Base-by-base conservation (phyloP, 306 rosid species). In the Vigna angularis region DNA sequence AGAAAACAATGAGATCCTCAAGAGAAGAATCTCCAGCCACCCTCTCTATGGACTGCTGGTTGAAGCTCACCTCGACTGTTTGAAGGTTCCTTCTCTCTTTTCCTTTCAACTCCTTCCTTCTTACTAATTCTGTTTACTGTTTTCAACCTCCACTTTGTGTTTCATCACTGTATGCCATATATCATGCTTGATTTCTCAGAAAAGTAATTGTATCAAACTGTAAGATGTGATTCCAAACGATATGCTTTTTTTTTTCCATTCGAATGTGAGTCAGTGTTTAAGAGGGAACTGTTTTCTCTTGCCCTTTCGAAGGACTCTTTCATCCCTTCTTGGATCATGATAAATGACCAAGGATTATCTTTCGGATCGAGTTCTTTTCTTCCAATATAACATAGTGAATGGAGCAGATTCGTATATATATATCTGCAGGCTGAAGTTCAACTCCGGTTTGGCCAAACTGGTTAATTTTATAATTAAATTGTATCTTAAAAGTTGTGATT, bases 31-130 rank as follows among this genome's bases (percentile, higher is more conserved):
- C 79, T 89, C 95, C n/a, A 73, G 18, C 40, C 98, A 93, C 82
- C 98, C 98, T 68, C 87, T 90, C 26, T 93, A 88, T 73, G 88
- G 73, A 2, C 73, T 87, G 9, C 77, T 93, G 58, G 69, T 93
- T 77, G 75, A 93, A 80, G 78, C 91, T 76, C 98, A 93, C 85
- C 68, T 93, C 56, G 88, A 87, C 36, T 93, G 98, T 62, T 87
- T 93, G 86, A 88, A 89, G 98, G 98, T 93, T 52, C 44, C 3
- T 22, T 50, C 51, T 72, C 76, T 42, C 75, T 58, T 51, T 26
- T 42, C 42, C 30, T 24, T 74, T 16, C 24, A 17, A 14, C 42
- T 50, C 20, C 58, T 44, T 36, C 16, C 4, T 67, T 18, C 47
- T n/a, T 75, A 30, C 4, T 4, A 30, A 30, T 30, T 30, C 42